These are phyloP conservation scores for Arthonia radiata DNA, from an alignment of 495 filamentous ascomycete genomes.

Conservation along the genomic window DNA sequence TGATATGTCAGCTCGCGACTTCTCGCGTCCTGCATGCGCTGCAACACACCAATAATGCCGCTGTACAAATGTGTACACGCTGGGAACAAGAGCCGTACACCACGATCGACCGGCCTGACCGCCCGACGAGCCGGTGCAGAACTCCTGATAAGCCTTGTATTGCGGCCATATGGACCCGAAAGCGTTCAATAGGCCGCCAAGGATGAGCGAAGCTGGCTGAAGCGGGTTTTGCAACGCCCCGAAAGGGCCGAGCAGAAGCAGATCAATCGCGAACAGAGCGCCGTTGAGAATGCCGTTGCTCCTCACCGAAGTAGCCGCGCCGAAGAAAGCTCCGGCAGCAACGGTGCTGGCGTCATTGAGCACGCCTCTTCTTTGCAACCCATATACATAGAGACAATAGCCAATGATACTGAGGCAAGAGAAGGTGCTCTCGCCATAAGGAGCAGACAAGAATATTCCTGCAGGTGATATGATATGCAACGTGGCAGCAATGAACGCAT, in stretches of 20 bases:
- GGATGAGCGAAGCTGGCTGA: constrained; percentile 11
- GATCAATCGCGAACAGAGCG: constrained; percentile 38
- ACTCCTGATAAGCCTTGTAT: constrained; percentile 43
- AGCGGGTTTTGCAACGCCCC: constrained; percentile 7
- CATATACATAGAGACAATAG: not conserved
- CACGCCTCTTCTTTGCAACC: not conserved
- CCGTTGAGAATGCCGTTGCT: constrained; percentile 81
- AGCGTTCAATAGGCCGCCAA: constrained; percentile 42
- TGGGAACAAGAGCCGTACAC: constrained; percentile 48
- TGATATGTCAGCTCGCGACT: not conserved
- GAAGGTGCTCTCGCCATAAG: constrained; percentile 61
- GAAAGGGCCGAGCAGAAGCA: constrained; percentile 13
- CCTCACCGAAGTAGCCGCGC: constrained; percentile 45
- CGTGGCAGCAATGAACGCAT: constrained; percentile 41
- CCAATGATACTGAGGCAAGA: constrained; percentile 56
- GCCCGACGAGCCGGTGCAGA: constrained; percentile 24
- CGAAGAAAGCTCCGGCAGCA: constrained; percentile 40
- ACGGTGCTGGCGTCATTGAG: constrained; percentile 20
- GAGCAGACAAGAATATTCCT: constrained; percentile 71
- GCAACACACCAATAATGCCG: constrained; percentile 55
- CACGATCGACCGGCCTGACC: constrained; percentile 29
- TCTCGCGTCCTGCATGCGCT: too few relatives aligned
- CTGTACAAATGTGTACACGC: constrained; percentile 82
- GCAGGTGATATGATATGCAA: constrained; percentile 71
- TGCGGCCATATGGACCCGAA: constrained; percentile 49